Evolutionary conservation across 768 basidiomycete genomes (phyloP), one percentile per base, ranked within the genome.

Genomic region (Lyophyllum semitale): DNA sequence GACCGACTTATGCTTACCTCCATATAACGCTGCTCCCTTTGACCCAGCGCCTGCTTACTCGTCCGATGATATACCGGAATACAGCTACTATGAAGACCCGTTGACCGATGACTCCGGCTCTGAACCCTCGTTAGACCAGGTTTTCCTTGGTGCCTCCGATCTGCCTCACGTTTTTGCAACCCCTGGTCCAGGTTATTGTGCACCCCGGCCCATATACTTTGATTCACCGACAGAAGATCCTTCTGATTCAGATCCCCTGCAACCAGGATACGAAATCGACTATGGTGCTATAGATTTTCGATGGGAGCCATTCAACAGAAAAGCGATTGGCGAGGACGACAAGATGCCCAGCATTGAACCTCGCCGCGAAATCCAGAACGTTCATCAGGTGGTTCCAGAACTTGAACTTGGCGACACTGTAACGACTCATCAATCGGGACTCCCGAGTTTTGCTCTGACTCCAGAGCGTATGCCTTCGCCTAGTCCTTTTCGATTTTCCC

Each of bases 151-250:
- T 53, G 58, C 38, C 8, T 55, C 59, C 47, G 41, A 64, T 22
- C 45, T 68, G 30, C 48, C 59, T 17, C 58, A 63, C 35, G 52
- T 68, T 27, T 84, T 75, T 60, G 67, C 72, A n/a, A 80, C 79
- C 45, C 84, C 84, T 33, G 81, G 82, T 23, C 81, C 82, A 33
- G 71, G 61, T 27, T 72, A 67, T 53, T 61, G 47, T 63, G 60
- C 63, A 38, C 68, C 70, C 44, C 69, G 58, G 22, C 66, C 72
- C 15, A 63, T 81, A 30, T 80, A 82, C 66, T 81, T 81, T 59
- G 80, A 83, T 62, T 80, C 79, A 2, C 80, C 80, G 1, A 71
- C 73, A 27, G 80, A 83, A 54, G 80, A 82, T 57, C 78, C 78
- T 33, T 74, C 77, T 27, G 73, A 73, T 59, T 72, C 75, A 59